Conservation (phyloP, 306 rosid species). For the Castanea sativa region DNA sequence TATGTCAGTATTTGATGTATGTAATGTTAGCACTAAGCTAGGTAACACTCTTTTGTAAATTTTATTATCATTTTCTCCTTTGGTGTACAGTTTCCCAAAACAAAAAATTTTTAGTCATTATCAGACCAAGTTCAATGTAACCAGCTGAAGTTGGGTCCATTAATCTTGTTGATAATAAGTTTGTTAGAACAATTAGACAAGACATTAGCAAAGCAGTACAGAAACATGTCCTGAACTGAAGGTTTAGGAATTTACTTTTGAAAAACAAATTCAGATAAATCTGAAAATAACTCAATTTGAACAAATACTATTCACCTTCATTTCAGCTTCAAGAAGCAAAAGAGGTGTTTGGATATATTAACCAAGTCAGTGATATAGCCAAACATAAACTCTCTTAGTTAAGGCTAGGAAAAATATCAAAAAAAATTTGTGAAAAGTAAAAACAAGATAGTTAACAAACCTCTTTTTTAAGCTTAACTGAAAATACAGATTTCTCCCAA, state of each 20-base stretch:
- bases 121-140: neutral
- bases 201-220: neutral
- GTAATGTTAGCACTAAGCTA: neutral
- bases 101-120: neutral
- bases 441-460: slow-evolving; percentile 41
- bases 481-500: slow-evolving; percentile 73
- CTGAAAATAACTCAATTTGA: neutral
- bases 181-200: neutral
- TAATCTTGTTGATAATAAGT: neutral
- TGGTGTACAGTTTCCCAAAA: neutral
- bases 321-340: neutral
- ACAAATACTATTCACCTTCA: neutral
- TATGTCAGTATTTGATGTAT: neutral
- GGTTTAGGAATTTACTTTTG: neutral
- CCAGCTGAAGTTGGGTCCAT: neutral
- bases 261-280: no score
- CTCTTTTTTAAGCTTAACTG: slow-evolving; percentile 91
- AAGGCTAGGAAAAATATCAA: neutral
- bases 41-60: neutral
- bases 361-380: neutral
- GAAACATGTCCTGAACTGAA: neutral
- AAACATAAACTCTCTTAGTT: neutral
- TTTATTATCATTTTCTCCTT: neutral
- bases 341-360: neutral
- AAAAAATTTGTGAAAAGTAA: neutral